phyloP scores from a whole-genome alignment of 2,329 filamentous ascomycete species.

The Cytospora schulzeri region DNA sequence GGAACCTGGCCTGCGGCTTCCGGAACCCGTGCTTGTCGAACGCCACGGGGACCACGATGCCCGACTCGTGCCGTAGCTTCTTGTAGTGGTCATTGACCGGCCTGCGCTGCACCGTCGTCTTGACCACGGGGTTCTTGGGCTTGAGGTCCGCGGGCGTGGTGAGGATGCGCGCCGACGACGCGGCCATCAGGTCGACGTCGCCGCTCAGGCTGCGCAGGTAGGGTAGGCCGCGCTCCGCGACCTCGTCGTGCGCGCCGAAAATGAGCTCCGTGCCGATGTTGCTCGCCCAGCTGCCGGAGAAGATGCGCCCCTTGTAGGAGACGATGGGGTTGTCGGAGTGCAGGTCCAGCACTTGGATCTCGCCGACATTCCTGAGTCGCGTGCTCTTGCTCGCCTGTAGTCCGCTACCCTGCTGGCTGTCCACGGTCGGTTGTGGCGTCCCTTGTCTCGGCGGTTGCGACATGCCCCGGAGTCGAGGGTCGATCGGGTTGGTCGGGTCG shows the following conservation, averaged over 20 bases:
- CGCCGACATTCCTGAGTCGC: conserved; percentile 31
- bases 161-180: conserved; percentile 69
- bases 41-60: conserved; percentile 48
- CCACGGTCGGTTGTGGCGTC: conserved; percentile 20
- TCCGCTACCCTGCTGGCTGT: conserved; percentile 2
- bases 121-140: conserved; percentile 40
- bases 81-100: conserved; percentile 30
- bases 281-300: conserved; percentile 78
- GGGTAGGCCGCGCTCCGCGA: conserved; percentile 43
- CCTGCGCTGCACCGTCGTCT: conserved; percentile 38
- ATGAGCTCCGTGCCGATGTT: conserved; percentile 84
- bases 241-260: conserved; percentile 56
- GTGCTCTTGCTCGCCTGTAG: conserved; percentile 9
- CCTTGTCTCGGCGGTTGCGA: conserved; percentile 13
- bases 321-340: conserved; percentile 76
- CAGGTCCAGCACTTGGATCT: conserved; percentile 81
- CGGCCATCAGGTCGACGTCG: conserved; percentile 71
- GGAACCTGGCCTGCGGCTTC: conserved; percentile 56
- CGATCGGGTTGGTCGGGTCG: conserved; percentile 28
- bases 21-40: conserved; percentile 52
- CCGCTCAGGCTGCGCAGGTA: conserved; percentile 54
- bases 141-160: conserved; percentile 65
- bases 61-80: conserved; percentile 44
- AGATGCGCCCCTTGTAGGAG: conserved; percentile 76
- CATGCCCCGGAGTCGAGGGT: conserved; percentile 16